Conservation (phyloP, 2,329 filamentous ascomycete species). For the Fusarium poae region DNA sequence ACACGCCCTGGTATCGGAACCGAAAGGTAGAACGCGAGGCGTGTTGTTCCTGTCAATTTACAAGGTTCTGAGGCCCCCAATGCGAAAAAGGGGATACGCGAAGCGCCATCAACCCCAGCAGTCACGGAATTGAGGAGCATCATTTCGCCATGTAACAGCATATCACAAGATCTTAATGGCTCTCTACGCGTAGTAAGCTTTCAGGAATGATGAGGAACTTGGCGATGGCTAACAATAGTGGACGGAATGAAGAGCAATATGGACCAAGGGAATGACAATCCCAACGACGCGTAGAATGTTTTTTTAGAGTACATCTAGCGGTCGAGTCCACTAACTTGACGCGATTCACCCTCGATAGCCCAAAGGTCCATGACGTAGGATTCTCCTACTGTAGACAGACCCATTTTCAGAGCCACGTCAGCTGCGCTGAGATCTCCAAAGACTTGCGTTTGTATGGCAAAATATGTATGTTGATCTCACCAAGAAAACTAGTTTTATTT, state of each 20-base stretch:
- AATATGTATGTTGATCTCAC: background rate
- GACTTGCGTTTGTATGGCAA: background rate
- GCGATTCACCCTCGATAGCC: background rate
- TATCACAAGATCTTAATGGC: background rate
- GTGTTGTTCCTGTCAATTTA: background rate
- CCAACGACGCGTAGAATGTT: background rate
- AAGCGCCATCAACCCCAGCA: background rate
- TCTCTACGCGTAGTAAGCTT: background rate
- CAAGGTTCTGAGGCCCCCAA: background rate
- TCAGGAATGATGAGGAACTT: background rate
- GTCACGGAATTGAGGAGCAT: background rate
- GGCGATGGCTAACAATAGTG: background rate
- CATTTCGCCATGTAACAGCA: background rate
- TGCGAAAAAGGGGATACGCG: background rate
- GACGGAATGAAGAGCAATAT: background rate
- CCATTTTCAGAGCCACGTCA: conserved; percentile 26
- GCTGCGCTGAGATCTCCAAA: background rate
- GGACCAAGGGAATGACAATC: background rate
- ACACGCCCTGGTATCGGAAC: background rate
- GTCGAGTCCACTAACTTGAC: conserved; percentile 1
- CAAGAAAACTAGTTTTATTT: background rate
- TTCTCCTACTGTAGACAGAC: background rate
- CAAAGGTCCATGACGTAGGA: conserved; percentile 28
- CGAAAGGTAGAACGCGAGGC: background rate
- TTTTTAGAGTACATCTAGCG: background rate